These are phyloP conservation scores for Rhipidocladum racemiflorum DNA, from an alignment of 176 grass and related monocot species.

Conservation along the genomic window DNA sequence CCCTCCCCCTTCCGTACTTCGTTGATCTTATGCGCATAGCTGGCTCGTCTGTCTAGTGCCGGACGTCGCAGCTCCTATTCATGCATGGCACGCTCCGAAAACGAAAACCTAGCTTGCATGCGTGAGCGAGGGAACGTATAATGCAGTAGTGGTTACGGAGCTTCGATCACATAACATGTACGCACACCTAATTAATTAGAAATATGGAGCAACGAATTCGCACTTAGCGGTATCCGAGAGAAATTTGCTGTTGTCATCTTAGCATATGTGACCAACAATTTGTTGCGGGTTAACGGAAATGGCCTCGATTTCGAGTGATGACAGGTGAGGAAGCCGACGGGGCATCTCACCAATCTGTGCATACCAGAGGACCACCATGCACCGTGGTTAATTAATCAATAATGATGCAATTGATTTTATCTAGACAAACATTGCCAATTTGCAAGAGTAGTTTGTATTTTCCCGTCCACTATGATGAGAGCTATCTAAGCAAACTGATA, in stretches of 20 bases:
- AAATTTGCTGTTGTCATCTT: neutral
- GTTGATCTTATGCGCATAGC: neutral
- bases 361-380: neutral
- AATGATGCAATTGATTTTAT: constrained; percentile 21
- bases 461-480: neutral
- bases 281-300: neutral
- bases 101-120: neutral
- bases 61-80: neutral
- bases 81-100: neutral
- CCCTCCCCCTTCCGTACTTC: constrained; percentile 9
- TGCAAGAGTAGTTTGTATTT: neutral
- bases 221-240: neutral
- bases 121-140: neutral
- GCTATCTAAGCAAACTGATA: neutral
- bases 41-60: neutral
- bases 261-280: neutral
- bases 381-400: neutral
- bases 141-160: neutral
- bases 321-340: neutral
- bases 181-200: neutral
- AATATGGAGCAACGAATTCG: neutral
- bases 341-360: neutral
- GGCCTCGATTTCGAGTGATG: neutral
- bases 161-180: neutral
- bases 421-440: neutral